phyloP scores from a whole-genome alignment of 371 early-diverging fungal genomes.

The Umbelopsis sp. region DNA sequence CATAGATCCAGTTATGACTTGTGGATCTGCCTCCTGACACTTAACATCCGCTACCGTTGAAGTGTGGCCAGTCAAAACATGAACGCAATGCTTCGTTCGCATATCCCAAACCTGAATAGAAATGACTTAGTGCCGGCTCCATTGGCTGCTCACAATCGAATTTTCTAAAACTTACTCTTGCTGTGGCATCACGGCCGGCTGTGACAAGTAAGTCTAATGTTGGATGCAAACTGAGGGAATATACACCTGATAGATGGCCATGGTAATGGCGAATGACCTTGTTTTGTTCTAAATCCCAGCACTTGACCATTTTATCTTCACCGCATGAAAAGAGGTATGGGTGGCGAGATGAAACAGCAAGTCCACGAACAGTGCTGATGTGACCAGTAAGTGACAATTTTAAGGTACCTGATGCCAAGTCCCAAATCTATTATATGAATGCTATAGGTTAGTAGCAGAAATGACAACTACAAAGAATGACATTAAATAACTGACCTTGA shows the following conservation, averaged over 20 bases:
- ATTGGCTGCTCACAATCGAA: background rate
- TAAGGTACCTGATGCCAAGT: constrained; percentile 94
- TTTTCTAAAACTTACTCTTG: constrained; percentile 64
- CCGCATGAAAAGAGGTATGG: constrained; percentile 96
- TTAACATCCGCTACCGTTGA: constrained; percentile 86
- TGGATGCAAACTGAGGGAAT: constrained; percentile 89
- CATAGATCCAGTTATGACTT: constrained; percentile 92
- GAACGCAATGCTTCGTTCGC: constrained; percentile 93
- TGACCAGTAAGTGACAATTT: constrained; percentile 96
- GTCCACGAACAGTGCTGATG: constrained; percentile 92
- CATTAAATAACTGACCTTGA: constrained; percentile 68
- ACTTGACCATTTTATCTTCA: constrained; percentile 97
- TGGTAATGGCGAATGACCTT: constrained; percentile 98
- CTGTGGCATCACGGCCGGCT: constrained; percentile 93
- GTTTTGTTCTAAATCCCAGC: constrained; percentile 98
- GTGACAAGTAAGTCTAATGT: constrained; percentile 93
- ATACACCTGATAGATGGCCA: constrained; percentile 95
- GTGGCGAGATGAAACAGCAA: constrained; percentile 91
- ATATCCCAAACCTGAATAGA: constrained; percentile 89
- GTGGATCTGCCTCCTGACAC: constrained; percentile 94
- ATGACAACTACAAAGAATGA: background rate
- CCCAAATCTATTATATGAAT: constrained; percentile 80
- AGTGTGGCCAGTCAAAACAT: constrained; percentile 87
- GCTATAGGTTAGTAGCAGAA: background rate
- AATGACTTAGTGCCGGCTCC: background rate